A percentile compares a stretch with the other conserved stretches of the same genome.
phyloP scores from a whole-genome alignment of 2,329 filamentous ascomycete species.

The Emergomyces africanus region DNA sequence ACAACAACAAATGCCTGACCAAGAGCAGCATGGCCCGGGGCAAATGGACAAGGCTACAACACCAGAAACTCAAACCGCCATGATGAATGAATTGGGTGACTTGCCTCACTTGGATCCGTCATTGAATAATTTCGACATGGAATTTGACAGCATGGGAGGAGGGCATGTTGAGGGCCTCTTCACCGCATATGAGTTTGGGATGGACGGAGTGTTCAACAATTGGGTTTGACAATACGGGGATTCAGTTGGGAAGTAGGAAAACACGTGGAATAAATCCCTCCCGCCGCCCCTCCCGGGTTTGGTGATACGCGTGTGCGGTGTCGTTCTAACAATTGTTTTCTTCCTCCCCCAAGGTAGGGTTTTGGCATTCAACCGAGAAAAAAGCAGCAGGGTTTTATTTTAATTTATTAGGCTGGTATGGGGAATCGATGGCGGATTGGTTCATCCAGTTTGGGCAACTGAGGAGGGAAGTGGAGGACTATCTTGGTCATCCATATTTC shows the following conservation, averaged over 20 bases:
- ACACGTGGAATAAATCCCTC: not conserved
- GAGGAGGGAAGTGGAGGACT: not conserved
- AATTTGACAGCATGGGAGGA: not conserved
- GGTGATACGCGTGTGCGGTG: not conserved
- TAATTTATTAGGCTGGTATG: not conserved
- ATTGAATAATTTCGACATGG: not conserved
- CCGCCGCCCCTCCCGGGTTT: too few relatives aligned
- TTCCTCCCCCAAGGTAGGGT: too few relatives aligned
- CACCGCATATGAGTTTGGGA: not conserved
- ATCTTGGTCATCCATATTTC: not conserved
- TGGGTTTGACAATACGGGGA: not conserved
- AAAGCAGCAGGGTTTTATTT: too few relatives aligned
- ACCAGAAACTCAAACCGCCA: not conserved
- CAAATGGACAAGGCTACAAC: not conserved
- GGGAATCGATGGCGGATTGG: not conserved
- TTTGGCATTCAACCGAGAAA: too few relatives aligned
- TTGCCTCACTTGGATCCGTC: not conserved
- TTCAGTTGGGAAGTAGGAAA: not conserved
- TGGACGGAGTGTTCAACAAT: not conserved
- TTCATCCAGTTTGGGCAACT: not conserved
- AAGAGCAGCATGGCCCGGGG: not conserved
- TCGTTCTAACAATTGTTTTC: not conserved
- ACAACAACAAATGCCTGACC: not conserved
- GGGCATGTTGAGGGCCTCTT: not conserved
- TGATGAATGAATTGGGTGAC: not conserved